phyloP scores from a whole-genome alignment of 2,329 filamentous ascomycete species.

The Alternaria atra region DNA sequence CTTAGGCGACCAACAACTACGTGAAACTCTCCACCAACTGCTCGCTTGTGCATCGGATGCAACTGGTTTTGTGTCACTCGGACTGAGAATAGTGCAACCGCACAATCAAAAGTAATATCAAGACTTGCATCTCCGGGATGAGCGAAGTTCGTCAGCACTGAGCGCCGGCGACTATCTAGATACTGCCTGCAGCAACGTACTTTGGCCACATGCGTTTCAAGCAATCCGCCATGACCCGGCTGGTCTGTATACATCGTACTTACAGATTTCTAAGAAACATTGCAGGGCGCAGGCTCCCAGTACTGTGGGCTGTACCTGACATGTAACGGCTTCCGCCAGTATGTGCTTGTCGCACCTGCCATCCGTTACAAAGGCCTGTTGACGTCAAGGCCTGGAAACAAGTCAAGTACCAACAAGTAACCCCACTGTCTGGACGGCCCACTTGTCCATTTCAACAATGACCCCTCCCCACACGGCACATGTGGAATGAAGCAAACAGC shows the following conservation, averaged over 20 bases:
- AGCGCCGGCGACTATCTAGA: neutral
- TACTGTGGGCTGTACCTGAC: conserved; percentile 12
- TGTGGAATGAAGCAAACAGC: conserved; percentile 2
- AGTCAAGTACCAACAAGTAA: conserved; percentile 1
- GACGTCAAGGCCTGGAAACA: conserved; percentile 12
- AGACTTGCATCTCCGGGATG: conserved; percentile 8
- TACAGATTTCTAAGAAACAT: neutral
- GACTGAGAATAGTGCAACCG: neutral
- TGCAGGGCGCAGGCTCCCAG: neutral
- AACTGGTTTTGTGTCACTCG: neutral
- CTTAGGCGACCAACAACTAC: conserved; percentile 4
- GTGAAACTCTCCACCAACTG: neutral
- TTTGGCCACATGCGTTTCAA: neutral
- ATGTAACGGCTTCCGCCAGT: conserved; percentile 6
- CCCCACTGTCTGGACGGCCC: conserved; percentile 2
- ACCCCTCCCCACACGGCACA: conserved; percentile 3
- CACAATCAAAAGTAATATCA: conserved; percentile 7
- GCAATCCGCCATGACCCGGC: neutral
- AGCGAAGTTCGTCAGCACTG: neutral
- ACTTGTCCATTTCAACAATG: neutral
- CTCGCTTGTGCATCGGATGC: neutral
- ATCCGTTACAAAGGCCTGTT: conserved; percentile 1
- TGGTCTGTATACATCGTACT: neutral
- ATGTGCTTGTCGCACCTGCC: conserved; percentile 6
- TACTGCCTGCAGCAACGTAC: conserved; percentile 4